Evolutionary conservation across 305 asterid species (phyloP).

Genomic region (Striga hermonthica): DNA sequence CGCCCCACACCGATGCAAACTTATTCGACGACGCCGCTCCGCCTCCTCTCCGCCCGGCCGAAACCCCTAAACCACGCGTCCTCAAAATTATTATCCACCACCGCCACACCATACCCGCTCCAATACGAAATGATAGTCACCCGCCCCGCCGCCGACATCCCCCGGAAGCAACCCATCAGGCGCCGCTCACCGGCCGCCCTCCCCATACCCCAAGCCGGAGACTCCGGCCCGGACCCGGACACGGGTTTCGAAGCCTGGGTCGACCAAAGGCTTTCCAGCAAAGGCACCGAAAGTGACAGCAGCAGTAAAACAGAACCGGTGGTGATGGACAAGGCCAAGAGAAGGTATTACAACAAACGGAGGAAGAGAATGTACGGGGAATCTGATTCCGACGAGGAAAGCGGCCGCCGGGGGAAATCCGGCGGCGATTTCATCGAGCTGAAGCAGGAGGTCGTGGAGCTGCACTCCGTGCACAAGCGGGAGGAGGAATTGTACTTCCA

Average conservation of each 20-base stretch:
- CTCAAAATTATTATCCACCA: conserved; percentile 44
- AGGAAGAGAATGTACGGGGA: conserved; percentile 74
- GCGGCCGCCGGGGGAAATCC: conserved; percentile 32
- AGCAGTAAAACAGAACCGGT: conserved; percentile 9
- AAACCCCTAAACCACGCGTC: conserved; percentile 26
- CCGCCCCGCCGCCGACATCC: conserved; percentile 58
- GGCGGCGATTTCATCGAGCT: conserved; percentile 59
- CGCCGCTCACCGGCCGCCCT: conserved; percentile 38
- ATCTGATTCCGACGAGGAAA: conserved; percentile 57
- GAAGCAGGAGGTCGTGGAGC: conserved; percentile 88
- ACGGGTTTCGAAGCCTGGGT: conserved; percentile 75
- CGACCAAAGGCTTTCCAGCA: conserved; percentile 52
- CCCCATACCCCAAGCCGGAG: conserved; percentile 37
- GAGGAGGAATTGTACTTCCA: conserved; percentile 87
- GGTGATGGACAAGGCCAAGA: conserved; percentile 60
- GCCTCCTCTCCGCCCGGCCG: conserved; percentile 25
- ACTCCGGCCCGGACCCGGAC: conserved; percentile 41
- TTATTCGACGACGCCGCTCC: conserved; percentile 28
- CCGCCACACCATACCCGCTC: conserved; percentile 75
- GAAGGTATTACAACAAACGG: conserved; percentile 75
- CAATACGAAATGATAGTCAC: conserved; percentile 86
- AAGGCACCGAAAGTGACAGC: conserved; percentile 17
- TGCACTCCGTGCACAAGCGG: conserved; percentile 64
- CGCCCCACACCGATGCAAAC: conserved; percentile 35
- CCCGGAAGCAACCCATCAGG: conserved; percentile 31